These are phyloP conservation scores for Pistacia atlantica DNA, from an alignment of 345 rosid genomes.

Conservation along the genomic window DNA sequence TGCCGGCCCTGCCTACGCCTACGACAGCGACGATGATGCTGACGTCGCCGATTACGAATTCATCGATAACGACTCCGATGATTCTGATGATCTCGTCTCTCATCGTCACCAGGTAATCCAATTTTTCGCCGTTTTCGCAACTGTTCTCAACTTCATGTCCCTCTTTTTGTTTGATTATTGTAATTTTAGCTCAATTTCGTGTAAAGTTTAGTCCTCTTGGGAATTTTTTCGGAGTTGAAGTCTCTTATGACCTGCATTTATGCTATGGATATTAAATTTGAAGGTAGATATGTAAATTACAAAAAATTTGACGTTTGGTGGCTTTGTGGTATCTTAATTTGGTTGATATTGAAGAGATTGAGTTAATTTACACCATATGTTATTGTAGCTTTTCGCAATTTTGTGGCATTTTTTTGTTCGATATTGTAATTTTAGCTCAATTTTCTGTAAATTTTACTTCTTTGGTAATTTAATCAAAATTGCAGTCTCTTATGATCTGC, in stretches of 20 bases:
- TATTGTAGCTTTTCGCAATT: neutral
- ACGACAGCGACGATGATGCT: constrained; percentile 47
- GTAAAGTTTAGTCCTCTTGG: too few relatives aligned
- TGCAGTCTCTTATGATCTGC: neutral
- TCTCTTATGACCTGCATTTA: neutral
- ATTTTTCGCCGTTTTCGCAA: neutral
- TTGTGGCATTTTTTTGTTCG: neutral
- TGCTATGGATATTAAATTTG: neutral
- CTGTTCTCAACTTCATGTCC: neutral
- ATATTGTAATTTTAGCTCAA: neutral
- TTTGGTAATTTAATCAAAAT: neutral
- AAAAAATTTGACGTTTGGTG: neutral
- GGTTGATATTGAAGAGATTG: neutral
- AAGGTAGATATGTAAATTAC: neutral
- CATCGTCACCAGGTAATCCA: constrained; percentile 62
- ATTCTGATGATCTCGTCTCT: constrained; percentile 62
- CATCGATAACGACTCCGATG: constrained; percentile 73
- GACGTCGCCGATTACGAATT: constrained; percentile 68
- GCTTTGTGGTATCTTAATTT: neutral
- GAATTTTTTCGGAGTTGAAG: neutral
- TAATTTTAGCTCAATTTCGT: neutral
- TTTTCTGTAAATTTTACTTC: neutral
- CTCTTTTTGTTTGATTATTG: neutral
- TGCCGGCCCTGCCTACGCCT: constrained; percentile 21
- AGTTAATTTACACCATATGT: neutral